Conservation (phyloP, 495 filamentous ascomycete species). For the Lepidopterella palustris region DNA sequence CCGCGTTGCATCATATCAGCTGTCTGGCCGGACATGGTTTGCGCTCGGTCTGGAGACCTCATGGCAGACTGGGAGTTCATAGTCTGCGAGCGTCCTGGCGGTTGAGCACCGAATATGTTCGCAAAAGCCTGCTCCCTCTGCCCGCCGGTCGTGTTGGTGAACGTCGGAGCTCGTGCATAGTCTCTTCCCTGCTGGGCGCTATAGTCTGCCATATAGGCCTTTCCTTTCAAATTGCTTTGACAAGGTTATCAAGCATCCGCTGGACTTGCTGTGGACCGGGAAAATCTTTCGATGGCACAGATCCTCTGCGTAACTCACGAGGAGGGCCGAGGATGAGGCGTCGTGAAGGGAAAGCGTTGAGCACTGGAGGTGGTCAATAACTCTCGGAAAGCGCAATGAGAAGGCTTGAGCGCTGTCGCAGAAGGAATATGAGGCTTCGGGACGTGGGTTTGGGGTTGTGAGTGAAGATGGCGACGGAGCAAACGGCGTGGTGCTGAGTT, state of each 20-base stretch:
- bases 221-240: background rate
- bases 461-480: background rate
- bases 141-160: slow-evolving; percentile 61
- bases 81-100: slow-evolving; percentile 79
- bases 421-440: background rate
- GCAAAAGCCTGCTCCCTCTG: slow-evolving; percentile 94
- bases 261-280: background rate
- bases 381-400: background rate
- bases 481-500: background rate
- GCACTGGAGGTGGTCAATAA: background rate
- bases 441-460: background rate
- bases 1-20: slow-evolving; percentile 51
- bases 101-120: slow-evolving; percentile 91
- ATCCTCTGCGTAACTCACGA: slow-evolving; percentile 5
- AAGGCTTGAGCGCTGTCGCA: background rate
- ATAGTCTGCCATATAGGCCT: slow-evolving; percentile 71
- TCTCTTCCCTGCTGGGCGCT: slow-evolving; percentile 64
- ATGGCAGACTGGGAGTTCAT: slow-evolving; percentile 64
- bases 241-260: slow-evolving; percentile 15
- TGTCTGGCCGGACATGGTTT: slow-evolving; percentile 73
- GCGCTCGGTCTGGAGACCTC: slow-evolving; percentile 69
- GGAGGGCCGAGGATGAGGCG: slow-evolving; percentile 6
- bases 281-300: slow-evolving; percentile 2
- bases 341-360: background rate
- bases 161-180: slow-evolving; percentile 55